Conservation (phyloP, 2,329 filamentous ascomycete species). For the Zymoseptoria tritici region DNA sequence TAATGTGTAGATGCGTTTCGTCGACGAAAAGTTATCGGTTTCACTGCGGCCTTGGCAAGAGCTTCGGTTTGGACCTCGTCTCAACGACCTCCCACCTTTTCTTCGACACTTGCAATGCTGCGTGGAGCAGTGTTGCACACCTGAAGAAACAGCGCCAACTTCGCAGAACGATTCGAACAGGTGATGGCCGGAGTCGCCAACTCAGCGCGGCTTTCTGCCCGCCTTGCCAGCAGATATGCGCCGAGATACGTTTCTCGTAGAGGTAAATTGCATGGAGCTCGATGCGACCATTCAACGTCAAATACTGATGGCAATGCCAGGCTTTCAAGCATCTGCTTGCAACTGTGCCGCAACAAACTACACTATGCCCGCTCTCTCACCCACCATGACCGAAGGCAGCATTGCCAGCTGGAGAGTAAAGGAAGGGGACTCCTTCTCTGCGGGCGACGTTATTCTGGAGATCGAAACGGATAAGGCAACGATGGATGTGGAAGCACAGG, state of each 20-base stretch:
- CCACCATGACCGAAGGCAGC: conserved; percentile 90
- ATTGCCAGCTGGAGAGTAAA: conserved; percentile 80
- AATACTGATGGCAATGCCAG: conserved; percentile 12
- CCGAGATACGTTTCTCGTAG: conserved; percentile 18
- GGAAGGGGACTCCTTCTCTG: conserved; percentile 73
- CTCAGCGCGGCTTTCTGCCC: conserved; percentile 23
- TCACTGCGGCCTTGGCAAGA: background rate
- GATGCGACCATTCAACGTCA: background rate
- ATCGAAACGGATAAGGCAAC: conserved; percentile 93
- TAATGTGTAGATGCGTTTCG: background rate
- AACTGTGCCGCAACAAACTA: conserved; percentile 72
- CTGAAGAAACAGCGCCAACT: conserved; percentile 3
- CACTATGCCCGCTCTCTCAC: conserved; percentile 83
- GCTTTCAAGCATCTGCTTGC: conserved; percentile 21
- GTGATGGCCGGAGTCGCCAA: conserved; percentile 25
- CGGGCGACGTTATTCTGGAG: conserved; percentile 81
- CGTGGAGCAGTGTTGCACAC: background rate
- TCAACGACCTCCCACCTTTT: conserved; percentile 15
- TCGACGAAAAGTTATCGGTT: background rate
- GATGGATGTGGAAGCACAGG: conserved; percentile 91
- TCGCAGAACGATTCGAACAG: background rate
- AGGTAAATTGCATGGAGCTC: conserved; percentile 14
- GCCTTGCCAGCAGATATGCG: conserved; percentile 24
- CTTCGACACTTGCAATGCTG: background rate
- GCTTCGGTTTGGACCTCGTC: background rate